Evolutionary conservation across 768 basidiomycete species (phyloP), one percentile per base, ranked within the genome.

Genomic region (Boletus pseudo-olivaceus): DNA sequence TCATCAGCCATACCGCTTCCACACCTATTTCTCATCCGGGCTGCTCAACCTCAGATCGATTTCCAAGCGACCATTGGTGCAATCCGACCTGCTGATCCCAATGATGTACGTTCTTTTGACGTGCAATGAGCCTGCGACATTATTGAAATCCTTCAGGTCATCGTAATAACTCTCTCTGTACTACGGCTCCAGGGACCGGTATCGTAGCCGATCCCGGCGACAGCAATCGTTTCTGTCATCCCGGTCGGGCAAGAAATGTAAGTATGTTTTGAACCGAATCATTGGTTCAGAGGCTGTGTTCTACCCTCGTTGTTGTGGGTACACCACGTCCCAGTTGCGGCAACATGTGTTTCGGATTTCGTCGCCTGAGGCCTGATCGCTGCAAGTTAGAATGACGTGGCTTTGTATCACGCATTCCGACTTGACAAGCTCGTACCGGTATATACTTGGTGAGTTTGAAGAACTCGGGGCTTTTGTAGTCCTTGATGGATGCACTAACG

Each of bases 401-500:
- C 43, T 41, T 43, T 3, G 26, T 26, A 35, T 37, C 39, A 19
- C 14, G n/a, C 53, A 55, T 43, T 27, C 17, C 33, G 6, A 20
- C 29, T 15, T 56, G 47, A 33, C 33, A 49, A 33, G 34, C 29
- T 58, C 14, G 46, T 29, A 29, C 42, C 5, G 34, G n/a, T 34
- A 32, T 14, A 30, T 17, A 41, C 26, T 14, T 33, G 40, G 29
- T 46, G 41, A 26, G 46, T 34, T 17, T 17, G 43, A 47, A 41
- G 9, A 23, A 29, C 30, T 19, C 44, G 29, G 40, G 10, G 17
- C 43, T n/a, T 45, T 42, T 46, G 30, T 20, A 10, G 6, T 48
- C 9, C n/a, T 38, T 53, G 47, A 30, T 41, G 45, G 41, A 37
- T 41, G 15, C 32, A n/a, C 39, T 58, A 53, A 63, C 56, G 43